Evolutionary conservation across 805 yeast species (phyloP).

Genomic region (Kodamaea kakaduensis): DNA sequence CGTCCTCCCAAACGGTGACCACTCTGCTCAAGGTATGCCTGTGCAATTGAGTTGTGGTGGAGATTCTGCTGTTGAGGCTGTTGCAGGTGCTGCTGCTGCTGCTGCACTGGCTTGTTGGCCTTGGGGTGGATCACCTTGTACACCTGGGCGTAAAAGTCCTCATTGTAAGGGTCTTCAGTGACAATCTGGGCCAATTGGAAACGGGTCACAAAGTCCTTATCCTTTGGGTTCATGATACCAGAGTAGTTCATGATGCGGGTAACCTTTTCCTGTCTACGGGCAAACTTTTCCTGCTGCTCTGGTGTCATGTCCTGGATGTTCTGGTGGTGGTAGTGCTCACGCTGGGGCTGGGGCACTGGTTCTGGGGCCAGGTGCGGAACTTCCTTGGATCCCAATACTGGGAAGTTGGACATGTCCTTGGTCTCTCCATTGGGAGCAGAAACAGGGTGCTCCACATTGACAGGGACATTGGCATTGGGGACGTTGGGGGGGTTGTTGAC

Average conservation of each 20-base stretch:
- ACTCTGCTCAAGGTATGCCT: constrained; percentile 85
- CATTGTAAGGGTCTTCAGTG: constrained; percentile 94
- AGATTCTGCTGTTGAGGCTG: constrained; percentile 34
- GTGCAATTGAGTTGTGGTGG: constrained; percentile 79
- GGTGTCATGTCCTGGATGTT: constrained; percentile 47
- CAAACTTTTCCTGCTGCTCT: constrained; percentile 66
- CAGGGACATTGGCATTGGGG: too few relatives aligned
- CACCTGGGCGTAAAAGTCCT: constrained; percentile 94
- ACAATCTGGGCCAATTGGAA: constrained; percentile 94
- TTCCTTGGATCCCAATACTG: constrained; percentile 50
- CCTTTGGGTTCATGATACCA: constrained; percentile 96
- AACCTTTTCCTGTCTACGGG: constrained; percentile 70
- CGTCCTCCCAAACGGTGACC: constrained; percentile 89
- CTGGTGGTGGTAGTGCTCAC: constrained; percentile 21
- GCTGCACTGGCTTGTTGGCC: constrained; percentile 43
- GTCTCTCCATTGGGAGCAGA: constrained; percentile 8
- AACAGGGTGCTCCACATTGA: constrained; percentile 5
- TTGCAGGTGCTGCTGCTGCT: constrained; percentile 43
- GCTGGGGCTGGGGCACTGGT: constrained; percentile 21
- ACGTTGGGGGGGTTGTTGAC: constrained; percentile 10
- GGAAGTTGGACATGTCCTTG: constrained; percentile 45
- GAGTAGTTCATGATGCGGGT: constrained; percentile 73
- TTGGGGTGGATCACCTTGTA: constrained; percentile 57
- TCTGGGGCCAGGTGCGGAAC: constrained; percentile 11
- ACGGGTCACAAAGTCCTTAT: constrained; percentile 91